These are phyloP conservation scores for Handroanthus guayacan DNA, from an alignment of 257 asterid genomes.

Conservation along the genomic window DNA sequence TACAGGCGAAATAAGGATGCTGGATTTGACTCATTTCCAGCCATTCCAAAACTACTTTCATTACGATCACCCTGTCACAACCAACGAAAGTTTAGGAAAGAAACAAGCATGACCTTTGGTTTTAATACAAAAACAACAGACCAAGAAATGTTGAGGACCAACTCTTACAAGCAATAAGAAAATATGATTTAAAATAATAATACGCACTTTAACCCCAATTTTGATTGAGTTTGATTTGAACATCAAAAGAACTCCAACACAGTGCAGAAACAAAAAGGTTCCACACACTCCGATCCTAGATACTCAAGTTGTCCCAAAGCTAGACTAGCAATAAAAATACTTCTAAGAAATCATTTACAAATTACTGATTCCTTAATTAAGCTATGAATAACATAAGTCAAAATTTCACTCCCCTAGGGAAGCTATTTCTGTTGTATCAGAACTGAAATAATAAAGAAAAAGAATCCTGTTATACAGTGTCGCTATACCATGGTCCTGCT, in stretches of 20 bases:
- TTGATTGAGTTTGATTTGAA: background rate
- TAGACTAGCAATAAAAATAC: background rate
- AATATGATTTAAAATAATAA: background rate
- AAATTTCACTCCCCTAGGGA: background rate
- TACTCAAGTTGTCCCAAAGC: background rate
- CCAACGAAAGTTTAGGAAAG: constrained; percentile 35
- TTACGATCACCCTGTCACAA: constrained; percentile 61
- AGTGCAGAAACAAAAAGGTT: background rate
- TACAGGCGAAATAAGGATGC: constrained; percentile 83
- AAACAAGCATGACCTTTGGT: constrained; percentile 16
- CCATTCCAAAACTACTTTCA: constrained; percentile 81
- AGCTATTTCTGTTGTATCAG: background rate
- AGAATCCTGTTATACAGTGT: background rate
- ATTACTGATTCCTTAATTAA: background rate
- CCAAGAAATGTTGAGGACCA: constrained; percentile 9
- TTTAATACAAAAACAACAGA: constrained; percentile 15
- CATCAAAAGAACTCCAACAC: constrained; percentile 12
- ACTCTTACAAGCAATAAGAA: constrained; percentile 16
- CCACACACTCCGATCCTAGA: background rate
- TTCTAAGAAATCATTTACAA: background rate
- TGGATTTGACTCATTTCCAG: constrained; percentile 77
- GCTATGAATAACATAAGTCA: background rate
- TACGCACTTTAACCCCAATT: background rate
- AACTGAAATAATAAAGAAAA: background rate
- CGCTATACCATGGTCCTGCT: background rate